Evolutionary conservation across 371 early-diverging fungal genomes (phyloP), one percentile per base, ranked within the genome.

Genomic region (Syncephalis fuscata): DNA sequence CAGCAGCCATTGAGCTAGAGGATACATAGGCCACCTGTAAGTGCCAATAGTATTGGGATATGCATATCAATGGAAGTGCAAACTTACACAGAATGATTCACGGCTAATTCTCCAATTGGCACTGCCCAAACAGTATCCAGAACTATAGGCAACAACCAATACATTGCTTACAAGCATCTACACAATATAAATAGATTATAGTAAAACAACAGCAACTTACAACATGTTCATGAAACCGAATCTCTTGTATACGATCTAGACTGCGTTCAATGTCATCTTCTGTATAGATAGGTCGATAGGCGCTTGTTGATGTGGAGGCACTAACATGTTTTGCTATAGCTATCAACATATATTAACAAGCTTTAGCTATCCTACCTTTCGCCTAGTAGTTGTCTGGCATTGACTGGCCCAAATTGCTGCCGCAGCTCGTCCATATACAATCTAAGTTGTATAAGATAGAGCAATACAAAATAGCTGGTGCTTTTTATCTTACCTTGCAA

Each of bases 181-280:
- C 16, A 22, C 7, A 38, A 1, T 20, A 19, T 41, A 41, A 15
- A 16, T 41, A 8, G 19, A 15, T 21, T 8, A 21, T 21, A 56
- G 27, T 55, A 59, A 43, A 50, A 17, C 11, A 11, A 4, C 11
- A 32, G 39, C 26, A 22, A 26, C 60, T 50, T 60, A 80, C 76
- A 43, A 71, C 39, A 21, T 61, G 57, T 56, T 83, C 79, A 1
- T 66, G 65, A 55, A 65, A 80, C 26, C 77, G 65, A 1, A 84
- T 73, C 16, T 71, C 65, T 25, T 76, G 73, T 16, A 84, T 69
- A 51, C 79, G 79, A 41, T 70, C 67, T 10, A 80, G 60, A 42
- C 81, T 80, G 1, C 66, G 59, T 44, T 63, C 56, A 37, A 80
- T 64, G 48, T 80, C 82, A 32, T 66, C 65, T 16, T 64, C 21